Evolutionary conservation across 2,329 filamentous ascomycete genomes (phyloP), one percentile per base, ranked within the genome.

Genomic region (Cryphonectria parasitica): DNA sequence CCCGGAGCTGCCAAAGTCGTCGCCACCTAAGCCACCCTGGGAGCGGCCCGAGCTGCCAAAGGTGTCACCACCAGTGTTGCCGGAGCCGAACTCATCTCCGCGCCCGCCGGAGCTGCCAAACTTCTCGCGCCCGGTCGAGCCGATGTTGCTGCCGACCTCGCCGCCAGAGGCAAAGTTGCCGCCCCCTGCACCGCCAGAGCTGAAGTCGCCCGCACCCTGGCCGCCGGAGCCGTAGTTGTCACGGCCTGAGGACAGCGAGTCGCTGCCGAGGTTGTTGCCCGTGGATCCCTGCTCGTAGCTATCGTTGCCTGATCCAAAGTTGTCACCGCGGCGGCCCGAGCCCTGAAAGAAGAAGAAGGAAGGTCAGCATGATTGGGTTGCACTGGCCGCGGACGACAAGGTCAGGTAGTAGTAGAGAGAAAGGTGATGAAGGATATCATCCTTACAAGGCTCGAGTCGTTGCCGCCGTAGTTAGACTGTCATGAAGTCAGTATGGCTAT

Each of bases 261-360:
- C 71, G 28, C n/a, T 62, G 64, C 77, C 75, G 66, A 70, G 74
- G 67, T 70, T 72, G 61, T 60, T 70, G 68, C 72, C 61, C 62
- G 64, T 76, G 34, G 73, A 77, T 60, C 75, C 75, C 62, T 75
- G 70, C 45, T 75, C 74, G 56, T 75, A 78, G 66, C 69, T 74
- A 73, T 77, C 75, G 72, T 76, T 74, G 74, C 71, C 74, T 63
- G 72, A 64, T 19, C 72, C 70, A 25, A 72, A 74, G 66, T 75
- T 69, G 67, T 74, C 73, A 65, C 68, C 71, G 45, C 74, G 54
- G 43, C 72, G 73, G 65, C 66, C 70, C 60, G 70, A 72, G 70
- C 70, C 68, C 75, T 78, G 70, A 7, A 11, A 8, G 2, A n/a
- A 19, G 41, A 11, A 13, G 2, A n/a, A 7, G 13, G 8, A 19